Base-by-base conservation (phyloP, 352 stramenopile genomes). In the Phytopythium litorale region DNA sequence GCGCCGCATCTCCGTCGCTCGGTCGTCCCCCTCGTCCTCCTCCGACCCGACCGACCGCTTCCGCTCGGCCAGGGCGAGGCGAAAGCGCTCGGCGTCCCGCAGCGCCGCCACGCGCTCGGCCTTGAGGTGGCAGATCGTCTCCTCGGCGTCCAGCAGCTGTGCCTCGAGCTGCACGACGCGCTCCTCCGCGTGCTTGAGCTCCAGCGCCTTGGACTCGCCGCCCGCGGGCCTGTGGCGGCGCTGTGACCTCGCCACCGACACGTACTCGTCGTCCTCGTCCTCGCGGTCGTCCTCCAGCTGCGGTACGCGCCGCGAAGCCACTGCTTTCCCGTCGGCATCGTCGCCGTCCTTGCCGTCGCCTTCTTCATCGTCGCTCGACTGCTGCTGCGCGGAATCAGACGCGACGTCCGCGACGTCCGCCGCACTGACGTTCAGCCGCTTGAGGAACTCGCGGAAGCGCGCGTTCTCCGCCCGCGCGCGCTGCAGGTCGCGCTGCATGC, bases 61-160 rank as follows among this genome's bases (percentile, higher is more conserved):
- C 5, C 16, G 57, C 16, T 45, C 50, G 9, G 30, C 40, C 58
- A 59, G 55, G 19, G 57, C 52, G 23, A 56, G 25, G 25, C 68
- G 73, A 21, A 91, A 68, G n/a, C 68, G 73, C 70, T 93, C 81
- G 16, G 87, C 71, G 23, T 83, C 63, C 19, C 81, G 70, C 62
- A 78, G 63, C 8, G 83, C 75, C 15, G 78, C 73, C 12, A 82
- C 63, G 33, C 89, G 90, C 75, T 93, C 84, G 1, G 81, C 80
- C 56, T 84, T 79, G 12, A 93, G 68, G 67, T 93, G 84, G 63
- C 78, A 85, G 45, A 91, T 90, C 5, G 76, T 78, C 62, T 93
- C 81, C 51, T 93, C 84, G 8, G 79, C 76, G 54, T 87, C 72
- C 56, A 93, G 65, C 23, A 91, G 68, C 60, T 83, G 75, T 25